Base-by-base conservation (phyloP, 1,139 yeast species). In the Hemisphaericaspora xylanilytica region DNA sequence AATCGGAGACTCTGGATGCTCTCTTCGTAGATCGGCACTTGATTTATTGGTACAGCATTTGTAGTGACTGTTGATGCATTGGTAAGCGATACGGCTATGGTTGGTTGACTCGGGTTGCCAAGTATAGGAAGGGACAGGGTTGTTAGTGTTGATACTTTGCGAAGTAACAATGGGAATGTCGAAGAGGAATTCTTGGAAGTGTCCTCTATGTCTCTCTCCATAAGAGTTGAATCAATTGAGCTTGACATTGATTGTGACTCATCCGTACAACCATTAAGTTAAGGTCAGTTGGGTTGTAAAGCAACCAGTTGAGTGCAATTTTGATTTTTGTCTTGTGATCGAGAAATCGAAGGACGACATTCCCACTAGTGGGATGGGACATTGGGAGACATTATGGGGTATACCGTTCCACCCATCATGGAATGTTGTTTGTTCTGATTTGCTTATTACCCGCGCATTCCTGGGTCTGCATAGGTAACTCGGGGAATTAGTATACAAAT, bases 91-190 rank as follows among this genome's bases (percentile, higher is more conserved):
- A 34, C 20, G 15, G 36, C 32, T 13, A 22, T 28, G n/a, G 36
- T 34, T 28, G 36, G 36, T 22, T 34, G 32, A 10, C 33, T 14
- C 15, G 10, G 13, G 25, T 28, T 28, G 28, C 21, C 14, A 15
- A 28, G 12, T 11, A 18, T 4, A n/a, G 32, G 32, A 3, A 29
- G 32, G 5, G 32, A 29, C 18, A 17, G 32, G 10, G 32, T 29
- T 5, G 32, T 29, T 5, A 29, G 9, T 4, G 15, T 17, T 12
- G 32, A 29, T 11, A 18, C 22, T 15, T 17, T 17, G 5, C 32
- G 24, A 5, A 12, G 24, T 9, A 29, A 18, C 3, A 18, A 18
- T 6, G 32, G 32, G 7, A 29, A n/a, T n/a, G 32, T 17, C n/a
- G 14, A 12, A 3, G 15, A n/a, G 8, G 15, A 17, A 12, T n/a